phyloP scores from a whole-genome alignment of 2,329 filamentous ascomycete genomes.

The Plenodomus biglobosus region DNA sequence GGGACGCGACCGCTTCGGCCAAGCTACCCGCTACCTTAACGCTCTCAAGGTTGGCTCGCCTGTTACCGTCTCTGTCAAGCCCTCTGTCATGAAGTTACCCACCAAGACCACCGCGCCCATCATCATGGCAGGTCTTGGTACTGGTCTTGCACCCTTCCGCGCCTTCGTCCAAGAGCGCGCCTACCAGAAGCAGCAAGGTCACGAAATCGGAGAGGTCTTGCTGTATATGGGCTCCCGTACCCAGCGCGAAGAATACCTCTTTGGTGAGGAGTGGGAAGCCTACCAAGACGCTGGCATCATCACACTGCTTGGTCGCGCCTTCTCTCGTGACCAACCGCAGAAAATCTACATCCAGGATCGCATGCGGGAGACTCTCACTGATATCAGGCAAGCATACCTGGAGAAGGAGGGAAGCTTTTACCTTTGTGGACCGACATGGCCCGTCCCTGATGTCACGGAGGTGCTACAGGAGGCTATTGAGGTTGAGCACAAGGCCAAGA shows the following conservation, averaged over 20 bases:
- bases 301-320: conserved; percentile 88
- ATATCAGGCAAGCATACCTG: conserved; percentile 86
- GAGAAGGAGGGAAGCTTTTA: conserved; percentile 91
- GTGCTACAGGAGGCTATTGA: conserved; percentile 92
- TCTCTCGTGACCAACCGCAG: conserved; percentile 93
- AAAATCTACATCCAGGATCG: conserved; percentile 99
- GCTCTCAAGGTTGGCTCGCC: conserved; percentile 71
- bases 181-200: conserved; percentile 96
- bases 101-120: conserved; percentile 82
- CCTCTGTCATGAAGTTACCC: conserved; percentile 99
- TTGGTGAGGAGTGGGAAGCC: conserved; percentile 98
- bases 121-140: conserved; percentile 99
- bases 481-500: conserved; percentile 66
- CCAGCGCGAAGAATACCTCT: conserved; percentile 97
- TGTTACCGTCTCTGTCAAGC: conserved; percentile 92
- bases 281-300: conserved; percentile 95
- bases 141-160: conserved; percentile 96
- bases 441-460: conserved; percentile 91
- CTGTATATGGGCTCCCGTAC: conserved; percentile 96
- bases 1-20: conserved; percentile 86
- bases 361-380: conserved; percentile 83
- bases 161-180: conserved; percentile 98
- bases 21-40: conserved; percentile 89
- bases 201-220: conserved; percentile 89
- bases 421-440: conserved; percentile 97